Evolutionary conservation across 2,329 filamentous ascomycete genomes (phyloP).

Genomic region (Domatiomyces catenatus): DNA sequence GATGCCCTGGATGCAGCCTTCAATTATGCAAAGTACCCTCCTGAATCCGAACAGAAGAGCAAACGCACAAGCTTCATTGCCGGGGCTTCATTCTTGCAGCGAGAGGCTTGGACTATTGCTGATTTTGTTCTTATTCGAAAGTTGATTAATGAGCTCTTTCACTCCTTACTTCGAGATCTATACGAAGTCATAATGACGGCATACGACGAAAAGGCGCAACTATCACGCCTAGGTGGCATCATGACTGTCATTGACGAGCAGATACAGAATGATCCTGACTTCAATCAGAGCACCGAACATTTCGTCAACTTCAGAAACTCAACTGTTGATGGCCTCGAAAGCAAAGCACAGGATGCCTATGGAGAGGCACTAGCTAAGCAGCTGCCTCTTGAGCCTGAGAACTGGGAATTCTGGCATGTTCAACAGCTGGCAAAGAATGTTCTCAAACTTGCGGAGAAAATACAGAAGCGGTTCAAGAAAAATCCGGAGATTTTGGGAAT

Average conservation of each 20-base stretch:
- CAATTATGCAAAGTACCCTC: constrained; percentile 60
- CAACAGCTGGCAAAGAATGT: constrained; percentile 78
- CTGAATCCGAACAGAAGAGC: constrained; percentile 45
- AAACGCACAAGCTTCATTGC: constrained; percentile 35
- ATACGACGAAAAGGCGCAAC: constrained; percentile 63
- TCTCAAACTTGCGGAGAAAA: constrained; percentile 69
- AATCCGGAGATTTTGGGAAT: constrained; percentile 76
- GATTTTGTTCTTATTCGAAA: constrained; percentile 60
- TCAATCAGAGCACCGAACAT: constrained; percentile 55
- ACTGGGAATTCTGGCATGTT: constrained; percentile 84
- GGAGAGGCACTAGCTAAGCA: constrained; percentile 61
- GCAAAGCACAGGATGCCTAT: constrained; percentile 67
- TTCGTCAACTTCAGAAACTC: constrained; percentile 56
- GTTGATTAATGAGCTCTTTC: constrained; percentile 58
- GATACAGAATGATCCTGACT: constrained; percentile 62
- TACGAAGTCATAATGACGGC: constrained; percentile 77
- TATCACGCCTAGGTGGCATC: constrained; percentile 58
- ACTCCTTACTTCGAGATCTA: constrained; percentile 69
- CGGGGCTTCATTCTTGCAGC: constrained; percentile 33
- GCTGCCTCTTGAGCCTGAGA: constrained; percentile 62
- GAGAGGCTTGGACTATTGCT: constrained; percentile 52
- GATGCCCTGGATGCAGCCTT: constrained; percentile 75
- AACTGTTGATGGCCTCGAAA: constrained; percentile 55
- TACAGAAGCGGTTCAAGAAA: constrained; percentile 81
- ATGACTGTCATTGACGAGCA: constrained; percentile 72